phyloP scores from a whole-genome alignment of 495 filamentous ascomycete species.

The Aspergillus asperescens region DNA sequence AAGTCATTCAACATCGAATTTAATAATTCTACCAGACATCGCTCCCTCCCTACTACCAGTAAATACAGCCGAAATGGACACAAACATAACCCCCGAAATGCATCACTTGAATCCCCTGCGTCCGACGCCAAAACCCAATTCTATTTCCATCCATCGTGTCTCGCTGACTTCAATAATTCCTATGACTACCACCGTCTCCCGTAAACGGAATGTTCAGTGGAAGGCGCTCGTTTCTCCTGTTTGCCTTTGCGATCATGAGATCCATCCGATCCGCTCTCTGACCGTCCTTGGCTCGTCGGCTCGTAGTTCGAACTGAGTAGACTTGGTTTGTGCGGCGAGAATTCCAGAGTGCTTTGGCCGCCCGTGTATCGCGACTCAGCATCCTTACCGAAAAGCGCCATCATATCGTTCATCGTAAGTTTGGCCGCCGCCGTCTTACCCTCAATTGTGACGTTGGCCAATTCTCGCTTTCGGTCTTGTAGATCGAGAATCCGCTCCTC shows the following conservation, averaged over 20 bases:
- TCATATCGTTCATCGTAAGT: slow-evolving; percentile 86
- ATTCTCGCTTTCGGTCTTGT: slow-evolving; percentile 84
- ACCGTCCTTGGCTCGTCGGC: slow-evolving; percentile 1
- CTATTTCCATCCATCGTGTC: not conserved
- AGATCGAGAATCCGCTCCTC: slow-evolving; percentile 90
- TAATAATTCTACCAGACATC: not conserved
- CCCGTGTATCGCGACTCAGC: slow-evolving; percentile 48
- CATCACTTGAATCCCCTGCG: not conserved
- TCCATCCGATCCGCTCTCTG: slow-evolving; percentile 13
- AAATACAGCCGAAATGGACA: not conserved
- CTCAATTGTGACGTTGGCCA: slow-evolving; percentile 81
- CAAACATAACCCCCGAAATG: not conserved
- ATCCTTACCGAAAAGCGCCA: slow-evolving; percentile 81
- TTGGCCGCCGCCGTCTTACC: slow-evolving; percentile 72
- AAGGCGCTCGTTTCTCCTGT: slow-evolving; percentile 21
- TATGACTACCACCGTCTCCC: slow-evolving; percentile 40
- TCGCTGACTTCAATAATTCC: not conserved
- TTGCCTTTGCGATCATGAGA: slow-evolving; percentile 28
- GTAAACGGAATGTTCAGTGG: slow-evolving; percentile 39
- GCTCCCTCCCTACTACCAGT: not conserved
- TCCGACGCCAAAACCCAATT: not conserved
- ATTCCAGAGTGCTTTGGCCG: slow-evolving; percentile 27
- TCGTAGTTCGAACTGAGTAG: slow-evolving; percentile 19
- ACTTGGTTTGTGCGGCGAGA: slow-evolving; percentile 21
- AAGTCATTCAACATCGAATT: not conserved